A percentile compares a stretch with the other conserved stretches of the same genome.
Conservation (phyloP, 2,329 filamentous ascomycete genomes). For the Fusarium secorum region DNA sequence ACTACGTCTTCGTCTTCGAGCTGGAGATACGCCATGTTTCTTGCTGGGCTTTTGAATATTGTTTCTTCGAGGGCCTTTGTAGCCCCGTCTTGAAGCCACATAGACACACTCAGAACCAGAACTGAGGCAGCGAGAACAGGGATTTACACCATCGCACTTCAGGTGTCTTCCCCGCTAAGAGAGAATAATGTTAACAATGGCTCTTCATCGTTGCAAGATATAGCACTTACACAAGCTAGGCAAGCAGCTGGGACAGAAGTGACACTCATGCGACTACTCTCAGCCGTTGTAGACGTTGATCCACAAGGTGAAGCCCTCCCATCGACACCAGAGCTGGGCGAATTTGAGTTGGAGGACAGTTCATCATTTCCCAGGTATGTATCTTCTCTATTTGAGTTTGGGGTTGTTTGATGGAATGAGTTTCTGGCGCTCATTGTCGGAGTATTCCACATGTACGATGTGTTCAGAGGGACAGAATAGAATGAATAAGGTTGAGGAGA, state of each 20-base stretch:
- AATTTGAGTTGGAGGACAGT: conserved; percentile 35
- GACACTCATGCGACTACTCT: conserved; percentile 42
- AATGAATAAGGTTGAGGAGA: conserved; percentile 31
- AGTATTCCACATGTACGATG: conserved; percentile 29
- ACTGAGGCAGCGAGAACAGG: conserved; percentile 72
- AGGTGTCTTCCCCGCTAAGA: conserved; percentile 70
- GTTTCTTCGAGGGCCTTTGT: conserved; percentile 64
- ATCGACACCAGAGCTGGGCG: conserved; percentile 35
- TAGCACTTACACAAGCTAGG: conserved; percentile 60
- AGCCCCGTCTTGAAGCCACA: conserved; percentile 76
- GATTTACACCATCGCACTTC: conserved; percentile 76
- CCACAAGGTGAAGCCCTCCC: conserved; percentile 23
- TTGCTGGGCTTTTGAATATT: conserved; percentile 57
- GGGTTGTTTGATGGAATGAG: conserved; percentile 4
- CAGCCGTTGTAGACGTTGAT: conserved; percentile 31
- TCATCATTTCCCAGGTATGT: conserved; percentile 24
- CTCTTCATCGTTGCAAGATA: background rate
- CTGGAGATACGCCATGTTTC: conserved; percentile 56
- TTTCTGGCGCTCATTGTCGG: conserved; percentile 18
- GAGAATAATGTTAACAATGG: conserved; percentile 3
- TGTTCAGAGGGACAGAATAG: conserved; percentile 21
- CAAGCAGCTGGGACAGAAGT: conserved; percentile 59
- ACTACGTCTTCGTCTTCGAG: conserved; percentile 21
- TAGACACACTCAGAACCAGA: conserved; percentile 72
- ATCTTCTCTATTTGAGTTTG: conserved; percentile 23